phyloP scores from a whole-genome alignment of 305 asterid genomes.

The Rubia tinctorum region DNA sequence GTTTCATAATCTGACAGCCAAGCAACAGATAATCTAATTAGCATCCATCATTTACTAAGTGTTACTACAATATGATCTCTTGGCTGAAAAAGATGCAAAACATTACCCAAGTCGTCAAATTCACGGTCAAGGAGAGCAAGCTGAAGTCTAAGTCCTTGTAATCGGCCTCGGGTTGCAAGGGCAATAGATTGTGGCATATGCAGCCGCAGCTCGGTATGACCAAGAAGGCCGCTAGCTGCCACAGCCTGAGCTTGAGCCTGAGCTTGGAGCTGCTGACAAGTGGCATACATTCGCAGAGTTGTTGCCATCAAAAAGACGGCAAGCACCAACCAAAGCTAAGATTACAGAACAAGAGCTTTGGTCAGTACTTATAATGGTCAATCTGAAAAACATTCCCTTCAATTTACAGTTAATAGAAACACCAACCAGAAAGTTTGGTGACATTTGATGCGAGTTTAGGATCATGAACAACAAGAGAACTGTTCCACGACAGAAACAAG shows the following conservation, averaged over 20 bases:
- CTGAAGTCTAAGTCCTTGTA: conserved; percentile 98
- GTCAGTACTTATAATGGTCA: not conserved
- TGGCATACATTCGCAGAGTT: conserved; percentile 91
- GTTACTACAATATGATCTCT: not conserved
- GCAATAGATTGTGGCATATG: conserved; percentile 99
- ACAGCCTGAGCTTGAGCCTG: conserved; percentile 99
- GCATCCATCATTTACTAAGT: not conserved
- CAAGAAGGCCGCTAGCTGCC: conserved; percentile 93
- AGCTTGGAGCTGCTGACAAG: conserved; percentile 99
- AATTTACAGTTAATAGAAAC: conserved; percentile 16
- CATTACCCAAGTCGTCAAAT: conserved; percentile 79
- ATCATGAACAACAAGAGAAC: conserved; percentile 97
- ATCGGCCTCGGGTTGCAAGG: conserved; percentile 84
- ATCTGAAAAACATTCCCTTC: not conserved
- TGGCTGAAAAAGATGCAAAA: not conserved
- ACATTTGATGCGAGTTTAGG: conserved; percentile 96
- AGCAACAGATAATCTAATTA: conserved; percentile 18
- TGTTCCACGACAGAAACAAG: conserved; percentile 39
- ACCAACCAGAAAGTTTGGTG: conserved; percentile 95
- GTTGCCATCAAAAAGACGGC: conserved; percentile 96
- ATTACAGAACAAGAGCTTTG: not conserved
- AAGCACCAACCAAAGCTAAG: conserved; percentile 93
- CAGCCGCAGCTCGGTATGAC: conserved; percentile 90
- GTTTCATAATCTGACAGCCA: conserved; percentile 79
- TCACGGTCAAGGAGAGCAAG: conserved; percentile 97